Base-by-base conservation (phyloP, 1,284 basidiomycete species). In the Sporisorium scitamineum region DNA sequence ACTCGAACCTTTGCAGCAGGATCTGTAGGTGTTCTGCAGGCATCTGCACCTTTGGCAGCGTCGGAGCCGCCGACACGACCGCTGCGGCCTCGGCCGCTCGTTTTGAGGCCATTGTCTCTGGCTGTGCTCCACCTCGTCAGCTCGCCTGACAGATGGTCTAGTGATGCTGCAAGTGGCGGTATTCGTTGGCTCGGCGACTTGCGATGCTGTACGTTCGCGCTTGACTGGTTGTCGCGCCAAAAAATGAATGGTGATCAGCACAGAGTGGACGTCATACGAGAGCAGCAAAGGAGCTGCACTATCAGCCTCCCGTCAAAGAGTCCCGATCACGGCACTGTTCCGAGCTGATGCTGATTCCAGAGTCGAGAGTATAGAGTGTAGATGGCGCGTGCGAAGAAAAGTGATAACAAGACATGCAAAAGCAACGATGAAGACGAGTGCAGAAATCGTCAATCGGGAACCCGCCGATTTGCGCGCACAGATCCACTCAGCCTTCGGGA, bases 1-100 rank as follows among this genome's bases (percentile, higher is more conserved):
- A 81, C 32, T 81, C 80, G 59, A 76, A 80, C 2, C 80, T 54
- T 58, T 81, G 80, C 37, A 73, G 61, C 13, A 81, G 54, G 20
- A 79, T 80, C 63, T 78, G 73, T 3, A 81, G 55, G 32, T 81
- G 78, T 31, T 71, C 67, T 14, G 61, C 60, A 1, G 80, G 73
- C 37, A 77, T 61, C 58, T 54, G 55, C 27, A 61, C 70, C 26
- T 61, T 54, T 10, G 63, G 55, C 44, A 79, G 48, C 22, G 72
- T 76, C 22, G 70, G 70, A 5, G 62, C 62, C 5, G 65, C 69
- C 39, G 55, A 26, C 34, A 31, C 34, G 37, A 56, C 48, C 11
- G 44, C 55, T 31, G 55, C 44, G 9, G 45, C 45, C 22, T 61
- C 65, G 26, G 10, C 50, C 10, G 58, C 57, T 51, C 47, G 39